phyloP scores from a whole-genome alignment of 352 stramenopile genomes.

The Phytopythium cucurbitacearum region DNA sequence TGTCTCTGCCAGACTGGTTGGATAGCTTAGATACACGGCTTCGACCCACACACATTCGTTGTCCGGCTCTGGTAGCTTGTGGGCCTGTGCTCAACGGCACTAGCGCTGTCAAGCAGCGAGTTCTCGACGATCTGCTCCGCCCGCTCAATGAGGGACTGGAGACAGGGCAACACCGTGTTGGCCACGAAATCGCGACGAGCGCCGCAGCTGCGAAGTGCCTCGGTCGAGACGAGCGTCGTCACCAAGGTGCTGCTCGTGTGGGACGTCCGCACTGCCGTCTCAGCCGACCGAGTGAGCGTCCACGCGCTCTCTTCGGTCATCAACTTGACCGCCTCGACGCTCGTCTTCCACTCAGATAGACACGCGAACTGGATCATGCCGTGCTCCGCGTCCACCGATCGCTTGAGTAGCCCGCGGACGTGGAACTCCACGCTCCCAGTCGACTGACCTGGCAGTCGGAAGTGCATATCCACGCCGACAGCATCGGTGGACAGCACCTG shows the following conservation, averaged over 20 bases:
- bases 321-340: no score
- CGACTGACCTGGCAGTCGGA: background rate
- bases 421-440: background rate
- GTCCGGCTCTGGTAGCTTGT: no score
- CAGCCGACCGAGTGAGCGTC: background rate
- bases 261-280: background rate
- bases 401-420: conserved; percentile 1
- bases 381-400: background rate
- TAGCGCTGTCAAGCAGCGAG: no score
- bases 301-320: conserved; percentile 1
- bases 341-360: conserved; percentile 1
- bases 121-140: no score
- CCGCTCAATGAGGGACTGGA: no score
- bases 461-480: background rate
- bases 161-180: no score
- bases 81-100: no score
- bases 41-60: no score
- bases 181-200: no score
- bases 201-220: no score
- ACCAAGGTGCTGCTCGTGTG: background rate
- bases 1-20: no score
- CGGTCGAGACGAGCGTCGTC: background rate
- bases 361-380: conserved; percentile 3
- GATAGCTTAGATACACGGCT: no score
- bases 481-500: conserved; percentile 1